Conservation (phyloP, 2,329 filamentous ascomycete species). For the Daldinia sp. region DNA sequence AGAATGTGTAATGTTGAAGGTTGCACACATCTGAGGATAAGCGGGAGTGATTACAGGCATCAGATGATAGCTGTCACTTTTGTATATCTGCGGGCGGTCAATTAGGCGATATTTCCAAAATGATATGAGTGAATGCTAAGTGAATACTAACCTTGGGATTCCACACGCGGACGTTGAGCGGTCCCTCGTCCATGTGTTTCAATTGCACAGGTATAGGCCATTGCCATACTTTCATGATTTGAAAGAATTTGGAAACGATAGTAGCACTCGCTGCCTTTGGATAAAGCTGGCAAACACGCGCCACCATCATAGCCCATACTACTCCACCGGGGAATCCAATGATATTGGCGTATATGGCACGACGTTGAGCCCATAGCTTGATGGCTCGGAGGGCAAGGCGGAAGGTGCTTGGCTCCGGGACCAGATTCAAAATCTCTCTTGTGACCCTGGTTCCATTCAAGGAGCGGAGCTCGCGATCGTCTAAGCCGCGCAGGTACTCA, state of each 20-base stretch:
- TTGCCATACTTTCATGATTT: slow-evolving; percentile 87
- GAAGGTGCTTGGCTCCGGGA: slow-evolving; percentile 90
- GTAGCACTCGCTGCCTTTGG: slow-evolving; percentile 89
- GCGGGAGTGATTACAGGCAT: slow-evolving; percentile 99
- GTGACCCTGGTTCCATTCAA: slow-evolving; percentile 95
- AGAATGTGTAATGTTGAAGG: slow-evolving; percentile 89
- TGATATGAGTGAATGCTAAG: neutral
- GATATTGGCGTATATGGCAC: slow-evolving; percentile 94
- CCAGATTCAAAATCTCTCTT: slow-evolving; percentile 86
- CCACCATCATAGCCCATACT: slow-evolving; percentile 97
- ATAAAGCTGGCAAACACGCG: slow-evolving; percentile 94
- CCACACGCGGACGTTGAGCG: slow-evolving; percentile 87
- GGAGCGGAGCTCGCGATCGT: slow-evolving; percentile 86
- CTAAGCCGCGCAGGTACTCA: slow-evolving; percentile 82
- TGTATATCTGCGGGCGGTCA: slow-evolving; percentile 67
- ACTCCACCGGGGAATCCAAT: slow-evolving; percentile 97
- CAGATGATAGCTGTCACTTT: slow-evolving; percentile 81
- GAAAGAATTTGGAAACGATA: slow-evolving; percentile 93
- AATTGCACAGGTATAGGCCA: slow-evolving; percentile 95
- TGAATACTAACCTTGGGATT: slow-evolving; percentile 76
- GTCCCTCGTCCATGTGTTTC: slow-evolving; percentile 84
- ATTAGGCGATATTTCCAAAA: slow-evolving; percentile 25
- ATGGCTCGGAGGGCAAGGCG: slow-evolving; percentile 87
- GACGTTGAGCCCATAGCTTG: slow-evolving; percentile 94
- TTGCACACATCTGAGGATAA: slow-evolving; percentile 97